Percentiles rank a stretch among this genome's conserved stretches.
Evolutionary conservation across 345 rosid species (phyloP).

Genomic region (Acer saccharum): DNA sequence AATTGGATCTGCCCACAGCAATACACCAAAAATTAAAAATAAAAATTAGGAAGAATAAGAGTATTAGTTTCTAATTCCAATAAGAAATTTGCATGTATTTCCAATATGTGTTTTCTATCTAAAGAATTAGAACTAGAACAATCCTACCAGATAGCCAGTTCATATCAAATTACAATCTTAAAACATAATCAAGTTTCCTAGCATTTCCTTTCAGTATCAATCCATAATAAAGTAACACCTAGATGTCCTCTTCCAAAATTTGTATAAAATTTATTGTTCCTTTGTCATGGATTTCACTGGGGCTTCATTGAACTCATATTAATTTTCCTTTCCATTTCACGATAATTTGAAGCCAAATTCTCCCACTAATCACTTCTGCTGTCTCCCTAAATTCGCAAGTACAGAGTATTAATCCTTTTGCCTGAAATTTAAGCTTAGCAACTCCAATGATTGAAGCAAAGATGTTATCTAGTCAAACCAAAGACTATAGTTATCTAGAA

Average conservation of each 20-base stretch:
- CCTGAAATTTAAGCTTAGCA: neutral
- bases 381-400: neutral
- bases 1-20: slow-evolving; percentile 52
- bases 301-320: neutral
- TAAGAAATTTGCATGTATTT: slow-evolving; percentile 1
- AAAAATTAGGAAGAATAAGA: neutral
- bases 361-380: neutral
- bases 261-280: slow-evolving; percentile 3
- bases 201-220: neutral
- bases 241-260: neutral
- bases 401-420: neutral
- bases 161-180: neutral
- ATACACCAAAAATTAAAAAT: neutral
- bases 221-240: neutral
- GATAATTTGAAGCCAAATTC: neutral
- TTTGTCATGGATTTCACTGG: neutral
- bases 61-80: neutral
- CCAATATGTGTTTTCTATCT: neutral
- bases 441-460: neutral
- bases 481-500: neutral
- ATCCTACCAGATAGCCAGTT: neutral
- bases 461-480: neutral
- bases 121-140: neutral
- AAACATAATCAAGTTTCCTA: neutral
- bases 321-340: neutral